phyloP scores from a whole-genome alignment of 2,329 filamentous ascomycete species.

The Cercospora beticola region DNA sequence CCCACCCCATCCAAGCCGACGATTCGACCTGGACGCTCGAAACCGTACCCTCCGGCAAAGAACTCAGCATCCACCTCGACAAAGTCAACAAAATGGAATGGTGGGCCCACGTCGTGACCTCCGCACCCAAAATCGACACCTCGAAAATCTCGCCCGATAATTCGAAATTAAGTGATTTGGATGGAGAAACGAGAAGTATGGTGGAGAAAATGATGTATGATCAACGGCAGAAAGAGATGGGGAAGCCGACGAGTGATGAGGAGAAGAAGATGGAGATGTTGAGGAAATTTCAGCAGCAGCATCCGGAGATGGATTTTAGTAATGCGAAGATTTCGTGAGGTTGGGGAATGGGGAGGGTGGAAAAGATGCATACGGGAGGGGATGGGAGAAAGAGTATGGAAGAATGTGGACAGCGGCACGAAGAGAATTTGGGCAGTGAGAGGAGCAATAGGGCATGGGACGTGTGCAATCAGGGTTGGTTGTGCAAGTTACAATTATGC shows the following conservation, averaged over 20 bases:
- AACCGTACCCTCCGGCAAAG: slow-evolving; percentile 62
- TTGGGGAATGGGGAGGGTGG: slow-evolving; percentile 20
- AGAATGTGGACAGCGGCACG: background rate
- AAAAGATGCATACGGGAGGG: too few relatives aligned
- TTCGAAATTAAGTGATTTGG: slow-evolving; percentile 85
- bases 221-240: slow-evolving; percentile 93
- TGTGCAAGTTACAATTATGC: too few relatives aligned
- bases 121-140: slow-evolving; percentile 88
- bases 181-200: slow-evolving; percentile 93
- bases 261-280: slow-evolving; percentile 92
- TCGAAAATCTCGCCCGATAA: slow-evolving; percentile 93
- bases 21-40: slow-evolving; percentile 94
- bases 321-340: slow-evolving; percentile 56
- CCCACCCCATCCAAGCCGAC: slow-evolving; percentile 74
- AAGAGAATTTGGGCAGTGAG: background rate
- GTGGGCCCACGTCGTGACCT: slow-evolving; percentile 90
- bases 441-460: too few relatives aligned
- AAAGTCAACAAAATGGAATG: slow-evolving; percentile 97
- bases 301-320: slow-evolving; percentile 70
- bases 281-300: slow-evolving; percentile 84
- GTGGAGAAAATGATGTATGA: slow-evolving; percentile 99
- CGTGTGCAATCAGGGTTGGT: too few relatives aligned
- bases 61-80: slow-evolving; percentile 85
- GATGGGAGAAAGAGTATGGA: too few relatives aligned
- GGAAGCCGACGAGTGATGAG: slow-evolving; percentile 86